Evolutionary conservation across 2,329 filamentous ascomycete species (phyloP).

Genomic region (Microdochium bolleyi): DNA sequence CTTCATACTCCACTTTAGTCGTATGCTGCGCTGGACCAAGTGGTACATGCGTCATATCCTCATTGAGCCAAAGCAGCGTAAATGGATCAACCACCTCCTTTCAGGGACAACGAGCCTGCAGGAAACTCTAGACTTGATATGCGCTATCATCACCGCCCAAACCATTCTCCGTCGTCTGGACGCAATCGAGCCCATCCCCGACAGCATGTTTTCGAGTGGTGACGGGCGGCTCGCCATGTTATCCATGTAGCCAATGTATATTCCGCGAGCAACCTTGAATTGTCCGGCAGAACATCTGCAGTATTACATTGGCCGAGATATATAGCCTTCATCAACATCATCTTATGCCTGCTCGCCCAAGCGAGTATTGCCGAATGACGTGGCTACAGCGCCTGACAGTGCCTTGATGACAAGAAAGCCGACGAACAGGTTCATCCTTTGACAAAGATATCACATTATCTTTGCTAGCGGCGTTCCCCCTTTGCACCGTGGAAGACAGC

Average conservation of each 20-base stretch:
- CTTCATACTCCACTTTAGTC: neutral
- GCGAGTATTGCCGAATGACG: neutral
- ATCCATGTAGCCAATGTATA: neutral
- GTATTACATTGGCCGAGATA: neutral
- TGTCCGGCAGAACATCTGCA: neutral
- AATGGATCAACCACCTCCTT: neutral
- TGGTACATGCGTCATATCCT: neutral
- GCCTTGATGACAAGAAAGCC: neutral
- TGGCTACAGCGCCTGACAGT: neutral
- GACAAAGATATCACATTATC: neutral
- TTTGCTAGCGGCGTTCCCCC: neutral
- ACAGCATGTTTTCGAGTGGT: neutral
- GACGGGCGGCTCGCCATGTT: neutral
- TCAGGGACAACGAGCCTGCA: neutral
- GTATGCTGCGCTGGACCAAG: neutral
- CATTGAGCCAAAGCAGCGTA: neutral
- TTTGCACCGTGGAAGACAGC: neutral
- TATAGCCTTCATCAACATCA: neutral
- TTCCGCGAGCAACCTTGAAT: neutral
- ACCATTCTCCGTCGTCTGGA: neutral
- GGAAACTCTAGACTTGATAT: neutral
- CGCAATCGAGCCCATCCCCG: neutral
- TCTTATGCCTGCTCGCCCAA: neutral
- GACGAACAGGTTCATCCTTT: neutral
- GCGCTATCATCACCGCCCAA: neutral